phyloP scores from a whole-genome alignment of 768 basidiomycete genomes.

The Suillus hirtellus region DNA sequence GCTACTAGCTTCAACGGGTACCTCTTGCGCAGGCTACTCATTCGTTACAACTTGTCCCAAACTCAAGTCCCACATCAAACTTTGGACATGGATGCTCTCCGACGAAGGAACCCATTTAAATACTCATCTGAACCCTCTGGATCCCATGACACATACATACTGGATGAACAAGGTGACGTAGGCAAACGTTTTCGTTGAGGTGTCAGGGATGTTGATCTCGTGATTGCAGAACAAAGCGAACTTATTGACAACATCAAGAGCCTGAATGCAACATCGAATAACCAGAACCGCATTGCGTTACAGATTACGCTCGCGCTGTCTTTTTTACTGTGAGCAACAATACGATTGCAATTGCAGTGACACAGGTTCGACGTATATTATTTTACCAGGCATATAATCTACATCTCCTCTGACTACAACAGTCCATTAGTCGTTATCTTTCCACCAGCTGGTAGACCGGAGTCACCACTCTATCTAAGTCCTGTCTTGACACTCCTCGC shows the following conservation, averaged over 20 bases:
- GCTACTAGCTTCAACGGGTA: background rate
- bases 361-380: constrained; percentile 12
- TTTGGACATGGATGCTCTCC: constrained; percentile 32
- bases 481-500: constrained; percentile 48
- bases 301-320: constrained; percentile 47
- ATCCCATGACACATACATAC: constrained; percentile 31
- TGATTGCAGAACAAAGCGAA: constrained; percentile 59
- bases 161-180: constrained; percentile 55
- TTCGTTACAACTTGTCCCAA: constrained; percentile 6
- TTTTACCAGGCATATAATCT: constrained; percentile 46
- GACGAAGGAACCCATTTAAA: constrained; percentile 49
- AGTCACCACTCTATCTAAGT: constrained; percentile 44
- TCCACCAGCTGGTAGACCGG: constrained; percentile 27
- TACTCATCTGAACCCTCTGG: constrained; percentile 22
- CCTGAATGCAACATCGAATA: constrained; percentile 45
- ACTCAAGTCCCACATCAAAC: background rate
- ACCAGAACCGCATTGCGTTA: constrained; percentile 40
- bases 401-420: constrained; percentile 41
- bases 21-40: constrained; percentile 9
- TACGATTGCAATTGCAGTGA: background rate
- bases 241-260: constrained; percentile 49
- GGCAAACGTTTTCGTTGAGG: background rate
- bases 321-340: constrained; percentile 42
- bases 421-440: constrained; percentile 52
- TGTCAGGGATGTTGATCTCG: constrained; percentile 9